phyloP scores from a whole-genome alignment of 2,329 filamentous ascomycete species.

The Paracorniculantispora psalliotae region DNA sequence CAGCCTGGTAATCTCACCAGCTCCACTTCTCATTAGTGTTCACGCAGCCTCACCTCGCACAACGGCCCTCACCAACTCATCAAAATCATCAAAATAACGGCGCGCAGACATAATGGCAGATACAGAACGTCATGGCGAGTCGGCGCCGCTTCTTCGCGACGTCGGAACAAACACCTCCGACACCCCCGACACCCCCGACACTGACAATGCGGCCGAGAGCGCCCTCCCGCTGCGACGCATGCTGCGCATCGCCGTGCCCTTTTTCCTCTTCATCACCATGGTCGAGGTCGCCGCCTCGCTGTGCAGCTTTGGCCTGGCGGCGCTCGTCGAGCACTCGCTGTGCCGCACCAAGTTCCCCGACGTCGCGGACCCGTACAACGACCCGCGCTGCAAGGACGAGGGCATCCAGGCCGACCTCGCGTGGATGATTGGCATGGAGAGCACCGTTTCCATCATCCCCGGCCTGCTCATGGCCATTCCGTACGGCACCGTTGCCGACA shows the following conservation, averaged over 20 bases:
- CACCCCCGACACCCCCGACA: neutral
- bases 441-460: slow-evolving; percentile 2
- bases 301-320: neutral
- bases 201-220: neutral
- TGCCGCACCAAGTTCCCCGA: neutral
- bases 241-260: slow-evolving; percentile 2
- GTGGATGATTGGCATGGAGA: slow-evolving; percentile 11
- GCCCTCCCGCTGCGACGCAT: neutral
- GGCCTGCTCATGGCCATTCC: slow-evolving; percentile 9
- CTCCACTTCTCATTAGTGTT: too few species aligned
- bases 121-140: neutral
- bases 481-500: slow-evolving; percentile 9
- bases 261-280: neutral
- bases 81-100: neutral
- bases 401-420: slow-evolving; percentile 8
- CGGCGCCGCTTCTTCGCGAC: neutral
- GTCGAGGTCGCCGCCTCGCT: slow-evolving; percentile 4
- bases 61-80: too few species aligned
- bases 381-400: slow-evolving; percentile 11
- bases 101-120: neutral
- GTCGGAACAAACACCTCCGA: neutral
- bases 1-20: too few species aligned
- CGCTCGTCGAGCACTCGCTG: slow-evolving; percentile 8
- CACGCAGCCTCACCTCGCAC: too few species aligned
- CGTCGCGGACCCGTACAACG: slow-evolving; percentile 4